phyloP scores from a whole-genome alignment of 2,329 filamentous ascomycete species.

The Neofusicoccum sp. region DNA sequence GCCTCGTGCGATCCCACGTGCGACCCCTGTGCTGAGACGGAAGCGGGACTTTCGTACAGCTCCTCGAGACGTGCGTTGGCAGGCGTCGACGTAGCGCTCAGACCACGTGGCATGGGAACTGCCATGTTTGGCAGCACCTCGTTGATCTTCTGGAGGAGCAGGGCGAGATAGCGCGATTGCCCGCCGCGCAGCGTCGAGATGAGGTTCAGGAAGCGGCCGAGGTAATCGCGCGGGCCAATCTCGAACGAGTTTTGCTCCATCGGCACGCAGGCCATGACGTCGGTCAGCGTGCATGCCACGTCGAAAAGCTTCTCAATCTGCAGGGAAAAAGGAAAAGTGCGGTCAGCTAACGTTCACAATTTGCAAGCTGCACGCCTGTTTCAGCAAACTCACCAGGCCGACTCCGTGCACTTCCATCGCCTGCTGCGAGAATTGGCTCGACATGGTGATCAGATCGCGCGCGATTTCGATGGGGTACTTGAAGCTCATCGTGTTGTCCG shows the following conservation, averaged over 20 bases:
- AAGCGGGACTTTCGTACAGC: conserved; percentile 20
- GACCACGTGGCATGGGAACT: conserved; percentile 26
- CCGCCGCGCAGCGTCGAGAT: conserved; percentile 71
- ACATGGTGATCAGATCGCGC: conserved; percentile 59
- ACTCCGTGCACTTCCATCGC: conserved; percentile 74
- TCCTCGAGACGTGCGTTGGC: conserved; percentile 19
- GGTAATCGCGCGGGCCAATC: conserved; percentile 68
- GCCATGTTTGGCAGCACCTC: conserved; percentile 61
- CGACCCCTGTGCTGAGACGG: conserved; percentile 16
- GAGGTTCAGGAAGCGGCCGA: conserved; percentile 65
- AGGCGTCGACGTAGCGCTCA: conserved; percentile 31
- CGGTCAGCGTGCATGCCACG: conserved; percentile 68
- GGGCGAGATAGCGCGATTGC: conserved; percentile 71
- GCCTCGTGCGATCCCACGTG: conserved; percentile 19
- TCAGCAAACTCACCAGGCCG: conserved; percentile 60
- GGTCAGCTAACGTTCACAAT: background rate
- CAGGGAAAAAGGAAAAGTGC: conserved; percentile 17
- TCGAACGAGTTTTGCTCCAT: conserved; percentile 59
- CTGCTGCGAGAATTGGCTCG: conserved; percentile 68
- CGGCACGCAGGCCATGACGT: conserved; percentile 65
- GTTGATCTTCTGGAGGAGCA: conserved; percentile 72
- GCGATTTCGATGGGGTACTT: conserved; percentile 63
- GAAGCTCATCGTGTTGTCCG: conserved; percentile 61
- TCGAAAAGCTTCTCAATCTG: conserved; percentile 79
- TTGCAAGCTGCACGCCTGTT: conserved; percentile 8